Percentiles rank a stretch among this genome's conserved stretches.
phyloP scores from a whole-genome alignment of 2,329 filamentous ascomycete species.

The Trichoderma pleuroti region DNA sequence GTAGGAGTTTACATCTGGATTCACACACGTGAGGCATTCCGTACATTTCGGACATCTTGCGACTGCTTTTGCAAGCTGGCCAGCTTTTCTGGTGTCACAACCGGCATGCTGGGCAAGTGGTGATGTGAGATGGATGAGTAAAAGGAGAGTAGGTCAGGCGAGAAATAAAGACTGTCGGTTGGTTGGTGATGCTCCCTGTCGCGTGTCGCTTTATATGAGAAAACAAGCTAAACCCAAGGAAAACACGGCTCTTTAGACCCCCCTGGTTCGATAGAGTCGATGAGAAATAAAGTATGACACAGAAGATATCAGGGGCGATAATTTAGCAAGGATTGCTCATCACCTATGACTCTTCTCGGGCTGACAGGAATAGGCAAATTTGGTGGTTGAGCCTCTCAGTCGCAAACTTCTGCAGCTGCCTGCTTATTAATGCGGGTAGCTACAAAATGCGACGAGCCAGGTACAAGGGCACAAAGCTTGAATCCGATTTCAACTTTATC shows the following conservation, averaged over 20 bases:
- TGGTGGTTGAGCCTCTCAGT: not conserved
- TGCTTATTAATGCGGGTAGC: slow-evolving; percentile 13
- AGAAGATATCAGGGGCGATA: not conserved
- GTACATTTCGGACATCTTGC: slow-evolving; percentile 87
- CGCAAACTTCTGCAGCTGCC: not conserved
- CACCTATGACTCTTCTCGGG: slow-evolving; percentile 11
- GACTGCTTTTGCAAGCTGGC: slow-evolving; percentile 84
- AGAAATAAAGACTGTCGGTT: not conserved
- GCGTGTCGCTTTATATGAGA: not conserved
- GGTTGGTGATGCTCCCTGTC: not conserved
- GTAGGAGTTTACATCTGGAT: not conserved
- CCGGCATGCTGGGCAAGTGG: slow-evolving; percentile 64
- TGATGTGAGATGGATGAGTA: not conserved
- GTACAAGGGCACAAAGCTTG: not conserved
- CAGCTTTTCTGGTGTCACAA: slow-evolving; percentile 86
- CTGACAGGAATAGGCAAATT: not conserved
- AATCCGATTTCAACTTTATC: not conserved
- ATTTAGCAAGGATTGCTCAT: slow-evolving; percentile 3
- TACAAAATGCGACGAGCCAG: not conserved
- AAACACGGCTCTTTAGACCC: not conserved
- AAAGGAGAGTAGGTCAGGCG: not conserved
- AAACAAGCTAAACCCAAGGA: not conserved
- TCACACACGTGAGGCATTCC: slow-evolving; percentile 27
- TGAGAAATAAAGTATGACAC: not conserved
- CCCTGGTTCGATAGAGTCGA: not conserved